Base-by-base conservation (phyloP, 139 green algal genomes). In the Coelastrella sp. region DNA sequence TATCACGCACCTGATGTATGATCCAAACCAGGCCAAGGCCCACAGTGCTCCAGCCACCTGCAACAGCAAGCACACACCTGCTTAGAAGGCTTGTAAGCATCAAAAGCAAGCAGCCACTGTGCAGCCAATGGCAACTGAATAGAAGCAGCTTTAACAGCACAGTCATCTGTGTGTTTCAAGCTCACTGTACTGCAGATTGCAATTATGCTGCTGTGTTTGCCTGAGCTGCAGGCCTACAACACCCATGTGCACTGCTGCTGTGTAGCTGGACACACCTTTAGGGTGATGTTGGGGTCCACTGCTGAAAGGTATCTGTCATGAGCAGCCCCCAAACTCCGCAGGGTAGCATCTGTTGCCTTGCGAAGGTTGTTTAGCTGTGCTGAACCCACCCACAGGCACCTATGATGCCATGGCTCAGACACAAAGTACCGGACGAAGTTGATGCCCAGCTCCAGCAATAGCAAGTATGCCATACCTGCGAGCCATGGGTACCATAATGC, bases 371-470 rank as follows among this genome's bases (percentile, higher is more conserved):
- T 82, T 35, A 82, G 45, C 66, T 74, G 66, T n/a, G 35, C 38
- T 17, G 80, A 41, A 34, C 68, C 50, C 3, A 25, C 51, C 80
- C 80, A 86, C 34, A 86, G 66, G 66, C 35, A 43, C 37, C 41
- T 23, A 9, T 78, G 50, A 30, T 80, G 68, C 67, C 80, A 79
- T 23, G 64, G 50, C 50, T 78, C 45, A 71, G 67, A 80, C 43
- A 78, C 37, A 50, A 86, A 80, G 80, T 80, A 86, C 35, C 80
- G 80, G 19, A 86, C 35, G 48, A 86, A 86, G 67, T 86, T 86
- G 67, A 64, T 7, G 68, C 35, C 37, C 35, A 86, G 80, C 35
- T 86, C 45, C 15, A 73, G 66, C 37, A 86, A 35, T 67, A 86
- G 66, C 67, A 80, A 34, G 80, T 86, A 86, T 2, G 67, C 25